A percentile compares a stretch with the other conserved stretches of the same genome.
Evolutionary conservation across 495 filamentous ascomycete species (phyloP).

Genomic region (Penicillium egyptiacum): DNA sequence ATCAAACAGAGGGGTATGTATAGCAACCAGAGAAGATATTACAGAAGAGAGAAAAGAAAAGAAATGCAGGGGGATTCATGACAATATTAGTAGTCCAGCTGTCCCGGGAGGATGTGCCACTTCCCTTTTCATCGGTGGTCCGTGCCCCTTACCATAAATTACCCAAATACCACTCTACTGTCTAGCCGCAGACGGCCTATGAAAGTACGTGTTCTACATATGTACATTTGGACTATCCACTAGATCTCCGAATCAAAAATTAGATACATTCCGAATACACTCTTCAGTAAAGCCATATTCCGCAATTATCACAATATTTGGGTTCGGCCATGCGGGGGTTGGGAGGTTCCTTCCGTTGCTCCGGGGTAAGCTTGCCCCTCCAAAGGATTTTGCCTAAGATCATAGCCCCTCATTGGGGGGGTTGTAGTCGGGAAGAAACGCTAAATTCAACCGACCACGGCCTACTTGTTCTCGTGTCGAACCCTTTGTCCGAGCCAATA

Average conservation of each 20-base stretch:
- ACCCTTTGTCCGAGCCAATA: constrained; percentile 14
- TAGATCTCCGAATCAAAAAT: neutral
- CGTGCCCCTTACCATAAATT: constrained; percentile 2
- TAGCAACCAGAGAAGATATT: neutral
- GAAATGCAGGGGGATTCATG: neutral
- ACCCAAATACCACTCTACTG: neutral
- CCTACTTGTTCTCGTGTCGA: constrained; percentile 2
- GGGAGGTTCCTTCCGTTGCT: constrained; percentile 44
- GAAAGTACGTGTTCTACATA: neutral
- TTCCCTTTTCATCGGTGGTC: constrained; percentile 5
- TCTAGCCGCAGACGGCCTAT: neutral
- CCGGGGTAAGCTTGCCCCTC: constrained; percentile 36
- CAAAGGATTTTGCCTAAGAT: constrained; percentile 16
- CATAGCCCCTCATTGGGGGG: constrained; percentile 1
- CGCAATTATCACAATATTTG: constrained; percentile 15
- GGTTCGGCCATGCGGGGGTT: constrained; percentile 43
- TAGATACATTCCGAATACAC: neutral
- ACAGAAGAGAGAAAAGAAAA: neutral
- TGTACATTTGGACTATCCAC: neutral
- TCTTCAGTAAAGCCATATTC: neutral
- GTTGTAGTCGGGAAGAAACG: neutral
- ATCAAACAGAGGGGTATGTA: neutral
- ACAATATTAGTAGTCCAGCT: constrained; percentile 6
- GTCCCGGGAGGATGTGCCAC: constrained; percentile 5
- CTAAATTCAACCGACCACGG: constrained; percentile 2